These are phyloP conservation scores for Cyclotella distinguenda DNA, from an alignment of 108 stramenopile genomes.

Conservation along the genomic window DNA sequence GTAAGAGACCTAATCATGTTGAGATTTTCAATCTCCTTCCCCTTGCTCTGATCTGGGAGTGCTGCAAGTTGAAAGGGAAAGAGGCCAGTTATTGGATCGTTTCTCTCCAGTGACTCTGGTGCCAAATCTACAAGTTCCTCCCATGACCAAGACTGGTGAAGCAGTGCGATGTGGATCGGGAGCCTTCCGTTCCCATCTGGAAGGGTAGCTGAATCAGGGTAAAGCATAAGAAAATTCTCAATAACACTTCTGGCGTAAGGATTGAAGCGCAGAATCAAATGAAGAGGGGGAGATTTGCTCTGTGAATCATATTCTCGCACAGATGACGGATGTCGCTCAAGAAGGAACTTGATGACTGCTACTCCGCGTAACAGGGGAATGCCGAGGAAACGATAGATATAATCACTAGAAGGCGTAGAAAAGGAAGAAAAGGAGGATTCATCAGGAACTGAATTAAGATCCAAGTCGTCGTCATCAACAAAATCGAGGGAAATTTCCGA, in stretches of 20 bases:
- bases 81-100: slow-evolving; percentile 43
- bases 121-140: slow-evolving; percentile 18
- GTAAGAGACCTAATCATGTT: too few relatives aligned
- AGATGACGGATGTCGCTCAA: slow-evolving; percentile 36
- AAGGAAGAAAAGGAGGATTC: too few relatives aligned
- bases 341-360: slow-evolving; percentile 34
- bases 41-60: slow-evolving; percentile 11
- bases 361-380: too few relatives aligned
- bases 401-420: too few relatives aligned
- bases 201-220: slow-evolving; percentile 27
- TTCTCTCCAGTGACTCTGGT: slow-evolving; percentile 34
- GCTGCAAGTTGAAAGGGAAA: slow-evolving; percentile 48
- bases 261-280: slow-evolving; percentile 26
- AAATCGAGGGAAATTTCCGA: too few relatives aligned
- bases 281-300: slow-evolving; percentile 38
- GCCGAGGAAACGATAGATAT: too few relatives aligned
- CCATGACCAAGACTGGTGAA: slow-evolving; percentile 38
- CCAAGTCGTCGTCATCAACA: too few relatives aligned
- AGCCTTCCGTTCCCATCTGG: slow-evolving; percentile 41
- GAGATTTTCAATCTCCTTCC: too few relatives aligned
- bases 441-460: too few relatives aligned
- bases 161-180: slow-evolving; percentile 49
- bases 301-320: slow-evolving; percentile 32
- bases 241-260: slow-evolving; percentile 25
- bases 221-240: slow-evolving; percentile 29